Evolutionary conservation across 2,329 filamentous ascomycete species (phyloP).

Genomic region (Trichoderma breve): DNA sequence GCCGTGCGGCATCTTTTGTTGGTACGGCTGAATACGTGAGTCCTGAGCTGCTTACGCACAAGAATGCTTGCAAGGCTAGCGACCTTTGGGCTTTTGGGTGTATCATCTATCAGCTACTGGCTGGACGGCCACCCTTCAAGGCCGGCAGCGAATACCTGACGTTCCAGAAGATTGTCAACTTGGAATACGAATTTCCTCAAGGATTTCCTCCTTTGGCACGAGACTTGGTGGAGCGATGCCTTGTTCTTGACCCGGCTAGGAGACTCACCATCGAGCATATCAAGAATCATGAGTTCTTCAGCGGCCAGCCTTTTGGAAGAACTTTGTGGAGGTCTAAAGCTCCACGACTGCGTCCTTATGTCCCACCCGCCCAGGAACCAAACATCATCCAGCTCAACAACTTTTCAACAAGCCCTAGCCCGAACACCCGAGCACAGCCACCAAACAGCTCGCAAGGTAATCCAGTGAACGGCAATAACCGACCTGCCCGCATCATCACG

Average conservation of each 20-base stretch:
- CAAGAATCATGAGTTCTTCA: conserved; percentile 94
- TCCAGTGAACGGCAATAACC: conserved; percentile 45
- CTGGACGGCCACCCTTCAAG: conserved; percentile 97
- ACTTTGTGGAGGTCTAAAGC: conserved; percentile 86
- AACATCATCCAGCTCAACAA: conserved; percentile 72
- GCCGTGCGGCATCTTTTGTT: conserved; percentile 88
- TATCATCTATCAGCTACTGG: conserved; percentile 92
- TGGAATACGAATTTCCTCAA: conserved; percentile 90
- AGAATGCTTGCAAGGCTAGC: conserved; percentile 95
- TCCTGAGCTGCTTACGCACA: conserved; percentile 92
- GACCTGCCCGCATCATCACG: conserved; percentile 82
- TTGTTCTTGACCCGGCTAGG: conserved; percentile 83
- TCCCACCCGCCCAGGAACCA: conserved; percentile 72
- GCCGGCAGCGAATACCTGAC: conserved; percentile 93
- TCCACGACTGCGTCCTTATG: conserved; percentile 79
- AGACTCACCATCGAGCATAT: conserved; percentile 92
- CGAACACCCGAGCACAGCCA: conserved; percentile 30
- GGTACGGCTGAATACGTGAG: conserved; percentile 98
- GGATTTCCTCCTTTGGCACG: conserved; percentile 84
- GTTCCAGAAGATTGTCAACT: conserved; percentile 93
- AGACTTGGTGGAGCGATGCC: conserved; percentile 83
- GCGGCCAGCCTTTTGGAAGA: conserved; percentile 80
- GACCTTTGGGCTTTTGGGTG: conserved; percentile 98
- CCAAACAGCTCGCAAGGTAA: conserved; percentile 39
- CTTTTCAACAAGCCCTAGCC: conserved; percentile 30